Percentiles rank a stretch among this genome's conserved stretches.
phyloP scores from a whole-genome alignment of 345 rosid genomes.

The Trapa incisa region DNA sequence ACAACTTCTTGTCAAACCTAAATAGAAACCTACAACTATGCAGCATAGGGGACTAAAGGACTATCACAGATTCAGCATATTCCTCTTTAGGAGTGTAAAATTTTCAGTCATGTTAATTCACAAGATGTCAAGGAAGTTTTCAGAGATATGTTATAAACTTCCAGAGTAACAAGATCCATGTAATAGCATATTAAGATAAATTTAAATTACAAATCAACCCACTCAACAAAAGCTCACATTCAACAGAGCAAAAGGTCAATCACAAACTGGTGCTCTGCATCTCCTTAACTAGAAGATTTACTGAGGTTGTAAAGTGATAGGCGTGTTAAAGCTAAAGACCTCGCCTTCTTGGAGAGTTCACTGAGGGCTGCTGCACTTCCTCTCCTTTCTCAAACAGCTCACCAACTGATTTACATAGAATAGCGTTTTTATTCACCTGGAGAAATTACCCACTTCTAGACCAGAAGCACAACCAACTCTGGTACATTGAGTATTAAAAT shows the following conservation, averaged over 20 bases:
- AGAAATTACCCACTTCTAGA: slow-evolving; percentile 1
- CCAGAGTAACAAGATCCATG: background rate
- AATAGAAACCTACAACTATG: background rate
- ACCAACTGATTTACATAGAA: slow-evolving; percentile 62
- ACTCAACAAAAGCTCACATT: background rate
- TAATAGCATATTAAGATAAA: background rate
- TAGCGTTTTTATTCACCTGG: slow-evolving; percentile 77
- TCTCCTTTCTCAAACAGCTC: slow-evolving; percentile 47
- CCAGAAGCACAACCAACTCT: background rate
- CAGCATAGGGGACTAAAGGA: background rate
- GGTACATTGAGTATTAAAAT: background rate
- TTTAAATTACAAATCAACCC: background rate
- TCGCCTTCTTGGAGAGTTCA: slow-evolving; percentile 54
- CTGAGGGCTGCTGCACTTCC: slow-evolving; percentile 30
- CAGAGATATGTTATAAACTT: background rate
- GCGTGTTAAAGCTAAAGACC: background rate
- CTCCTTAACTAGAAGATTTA: background rate
- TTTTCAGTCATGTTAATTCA: no score
- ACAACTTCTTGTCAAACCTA: slow-evolving; percentile 19
- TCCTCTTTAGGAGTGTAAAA: no score
- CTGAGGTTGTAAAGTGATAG: background rate
- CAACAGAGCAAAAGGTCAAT: background rate
- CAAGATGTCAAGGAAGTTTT: background rate
- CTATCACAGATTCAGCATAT: no score
- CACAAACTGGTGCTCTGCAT: background rate